Base-by-base conservation (phyloP, 2,329 filamentous ascomycete species). In the Colletotrichum lupini region DNA sequence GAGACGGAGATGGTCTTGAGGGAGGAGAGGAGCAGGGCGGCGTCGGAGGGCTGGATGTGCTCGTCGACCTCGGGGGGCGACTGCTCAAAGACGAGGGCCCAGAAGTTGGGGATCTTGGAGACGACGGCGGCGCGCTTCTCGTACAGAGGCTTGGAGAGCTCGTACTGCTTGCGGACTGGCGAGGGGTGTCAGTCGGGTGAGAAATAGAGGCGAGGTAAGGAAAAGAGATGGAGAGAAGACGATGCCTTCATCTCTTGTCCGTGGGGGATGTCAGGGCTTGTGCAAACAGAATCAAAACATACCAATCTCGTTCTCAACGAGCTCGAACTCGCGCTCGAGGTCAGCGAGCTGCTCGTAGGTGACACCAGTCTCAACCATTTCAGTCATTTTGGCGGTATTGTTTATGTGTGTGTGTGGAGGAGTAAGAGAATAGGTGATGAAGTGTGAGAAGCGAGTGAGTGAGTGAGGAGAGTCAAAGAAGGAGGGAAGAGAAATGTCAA, bases 51-150 rank as follows among this genome's bases (percentile, higher is more conserved):
- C 81, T 95, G 92, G 81, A 98, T 93, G 87, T 92, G 95, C 83
- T 95, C 92, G 84, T 98, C 95, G 77, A 99, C 90, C 75, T 98
- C 95, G 59, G 90, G 88, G 2, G 95, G 95, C 3, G 94, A 92
- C 85, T 95, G 93, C 86, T 97, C 94, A 81, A 98, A 89, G 70
- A 98, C 95, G 72, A 97, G 90, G n/a, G 94, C 88, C 97, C 97
- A 98, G 90, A 98, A 99, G 85, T 94, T 91, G 77, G 91, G 90
- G 80, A 98, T 95, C 80, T 92, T 87, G 75, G 89, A 83, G 76
- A 97, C 86, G 76, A 95, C 84, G 77, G 90, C 88, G 76, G 90
- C 87, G 81, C 96, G 94, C 85, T 93, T 94, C 78, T 89, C 87
- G 86, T 95, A 98, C 74, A 97, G 89, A 57, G 92, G 88, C 74